Percentiles rank a stretch among this genome's conserved stretches.
Conservation (phyloP, 805 yeast species). For the Wickerhamiella occidentalis region DNA sequence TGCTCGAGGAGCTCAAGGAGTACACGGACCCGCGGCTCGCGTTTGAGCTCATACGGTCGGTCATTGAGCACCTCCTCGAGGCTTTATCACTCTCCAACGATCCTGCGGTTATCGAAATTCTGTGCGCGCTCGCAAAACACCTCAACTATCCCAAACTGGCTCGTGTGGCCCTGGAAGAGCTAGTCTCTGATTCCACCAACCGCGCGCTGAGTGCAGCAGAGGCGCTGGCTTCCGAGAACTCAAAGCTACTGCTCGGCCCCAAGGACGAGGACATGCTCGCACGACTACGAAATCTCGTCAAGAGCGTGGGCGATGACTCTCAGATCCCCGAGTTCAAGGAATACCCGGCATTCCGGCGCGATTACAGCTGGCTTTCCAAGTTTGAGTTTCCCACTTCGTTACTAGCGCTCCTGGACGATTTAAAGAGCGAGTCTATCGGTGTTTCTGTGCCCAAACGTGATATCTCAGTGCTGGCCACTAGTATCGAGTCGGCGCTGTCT, state of each 20-base stretch:
- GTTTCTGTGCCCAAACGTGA: slow-evolving; percentile 8
- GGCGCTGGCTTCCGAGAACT: slow-evolving; percentile 6
- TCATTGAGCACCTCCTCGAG: slow-evolving; percentile 9
- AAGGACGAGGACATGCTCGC: slow-evolving; percentile 13
- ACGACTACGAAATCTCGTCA: slow-evolving; percentile 13
- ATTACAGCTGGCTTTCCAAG: slow-evolving; percentile 3
- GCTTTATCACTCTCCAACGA: slow-evolving; percentile 16
- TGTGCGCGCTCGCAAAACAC: slow-evolving; percentile 7
- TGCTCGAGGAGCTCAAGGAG: slow-evolving; percentile 33
- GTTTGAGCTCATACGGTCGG: neutral
- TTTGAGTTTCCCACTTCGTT: neutral
- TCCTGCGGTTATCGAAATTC: slow-evolving; percentile 6
- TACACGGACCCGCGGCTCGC: neutral
- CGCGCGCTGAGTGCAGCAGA: slow-evolving; percentile 16
- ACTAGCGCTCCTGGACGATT: neutral
- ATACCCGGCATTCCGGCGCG: neutral
- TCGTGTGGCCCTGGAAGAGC: slow-evolving; percentile 18
- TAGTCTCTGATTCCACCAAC: slow-evolving; percentile 15
- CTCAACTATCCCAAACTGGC: slow-evolving; percentile 16
- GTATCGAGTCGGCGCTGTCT: slow-evolving; percentile 8
- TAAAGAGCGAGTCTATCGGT: neutral
- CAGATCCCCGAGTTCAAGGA: neutral
- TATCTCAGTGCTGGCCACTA: slow-evolving; percentile 5
- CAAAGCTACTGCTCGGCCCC: slow-evolving; percentile 16
- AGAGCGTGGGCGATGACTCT: slow-evolving; percentile 11